phyloP scores from a whole-genome alignment of 2,329 filamentous ascomycete genomes.

The Ascochyta lentis region DNA sequence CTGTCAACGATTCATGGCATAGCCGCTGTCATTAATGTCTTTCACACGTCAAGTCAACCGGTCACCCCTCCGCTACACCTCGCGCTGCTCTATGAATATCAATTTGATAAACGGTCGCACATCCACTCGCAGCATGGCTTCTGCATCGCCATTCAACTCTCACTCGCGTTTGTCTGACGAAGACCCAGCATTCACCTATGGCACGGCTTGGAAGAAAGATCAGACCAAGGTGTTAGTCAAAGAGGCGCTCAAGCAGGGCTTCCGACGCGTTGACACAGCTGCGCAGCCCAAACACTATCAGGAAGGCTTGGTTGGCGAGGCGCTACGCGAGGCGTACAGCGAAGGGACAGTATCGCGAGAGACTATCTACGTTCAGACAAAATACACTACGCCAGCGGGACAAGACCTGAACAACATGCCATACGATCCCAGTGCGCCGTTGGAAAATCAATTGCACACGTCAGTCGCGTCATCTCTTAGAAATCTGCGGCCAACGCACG shows the following conservation, averaged over 20 bases:
- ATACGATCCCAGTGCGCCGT: constrained; percentile 64
- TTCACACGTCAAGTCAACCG: neutral
- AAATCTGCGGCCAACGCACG: constrained; percentile 58
- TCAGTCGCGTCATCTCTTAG: constrained; percentile 72
- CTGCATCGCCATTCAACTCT: constrained; percentile 15
- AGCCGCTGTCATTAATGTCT: neutral
- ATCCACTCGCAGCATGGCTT: constrained; percentile 27
- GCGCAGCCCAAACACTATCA: constrained; percentile 80
- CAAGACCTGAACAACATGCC: constrained; percentile 68
- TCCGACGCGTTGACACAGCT: constrained; percentile 77
- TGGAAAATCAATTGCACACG: constrained; percentile 69
- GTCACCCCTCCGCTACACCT: neutral
- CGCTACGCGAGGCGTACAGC: constrained; percentile 66
- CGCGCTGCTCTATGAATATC: too few relatives aligned
- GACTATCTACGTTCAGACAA: constrained; percentile 81
- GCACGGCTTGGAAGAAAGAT: constrained; percentile 86
- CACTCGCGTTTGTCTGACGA: constrained; percentile 25
- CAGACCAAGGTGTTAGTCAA: constrained; percentile 71
- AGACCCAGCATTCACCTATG: constrained; percentile 66
- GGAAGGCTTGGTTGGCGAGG: constrained; percentile 73
- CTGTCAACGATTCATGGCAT: neutral
- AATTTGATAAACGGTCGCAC: neutral
- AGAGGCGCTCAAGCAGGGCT: constrained; percentile 71
- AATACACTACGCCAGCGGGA: constrained; percentile 71
- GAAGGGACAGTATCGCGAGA: constrained; percentile 65